These are phyloP conservation scores for Termitomyces sp. DNA, from an alignment of 768 basidiomycete species.

Conservation along the genomic window DNA sequence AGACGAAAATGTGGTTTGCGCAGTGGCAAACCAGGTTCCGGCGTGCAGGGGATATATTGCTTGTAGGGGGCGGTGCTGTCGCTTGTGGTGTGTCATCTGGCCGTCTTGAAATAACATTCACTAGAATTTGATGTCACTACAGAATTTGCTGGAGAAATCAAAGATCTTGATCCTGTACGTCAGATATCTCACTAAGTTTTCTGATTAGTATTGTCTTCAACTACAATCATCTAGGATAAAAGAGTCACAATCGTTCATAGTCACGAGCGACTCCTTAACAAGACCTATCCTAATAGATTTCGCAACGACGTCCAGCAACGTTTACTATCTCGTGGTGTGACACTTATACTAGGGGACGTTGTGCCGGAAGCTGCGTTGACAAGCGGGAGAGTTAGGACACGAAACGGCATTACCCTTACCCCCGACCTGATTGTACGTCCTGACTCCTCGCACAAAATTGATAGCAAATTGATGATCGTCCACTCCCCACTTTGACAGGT, in stretches of 20 bases:
- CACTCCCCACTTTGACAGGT: conserved; percentile 22
- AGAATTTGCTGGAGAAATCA: conserved; percentile 43
- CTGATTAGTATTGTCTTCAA: too few species aligned
- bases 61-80: conserved; percentile 57
- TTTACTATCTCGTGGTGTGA: conserved; percentile 40
- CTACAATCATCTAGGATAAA: conserved; percentile 32
- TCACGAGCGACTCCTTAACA: conserved; percentile 49
- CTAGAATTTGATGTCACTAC: neutral
- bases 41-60: conserved; percentile 39
- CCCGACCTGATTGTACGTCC: conserved; percentile 60
- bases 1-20: conserved; percentile 21
- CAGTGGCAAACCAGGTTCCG: conserved; percentile 31
- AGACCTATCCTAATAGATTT: conserved; percentile 50
- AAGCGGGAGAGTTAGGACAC: conserved; percentile 43
- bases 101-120: neutral
- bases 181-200: too few species aligned
- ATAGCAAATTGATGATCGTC: neutral
- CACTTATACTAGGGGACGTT: conserved; percentile 49
- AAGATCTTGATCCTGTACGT: conserved; percentile 36
- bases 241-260: conserved; percentile 61
- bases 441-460: neutral
- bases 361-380: conserved; percentile 35
- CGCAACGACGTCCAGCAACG: conserved; percentile 43
- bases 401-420: conserved; percentile 42
- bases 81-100: conserved; percentile 36